Base-by-base conservation (phyloP, 768 basidiomycete genomes). In the Suillus fuscotomentosus region DNA sequence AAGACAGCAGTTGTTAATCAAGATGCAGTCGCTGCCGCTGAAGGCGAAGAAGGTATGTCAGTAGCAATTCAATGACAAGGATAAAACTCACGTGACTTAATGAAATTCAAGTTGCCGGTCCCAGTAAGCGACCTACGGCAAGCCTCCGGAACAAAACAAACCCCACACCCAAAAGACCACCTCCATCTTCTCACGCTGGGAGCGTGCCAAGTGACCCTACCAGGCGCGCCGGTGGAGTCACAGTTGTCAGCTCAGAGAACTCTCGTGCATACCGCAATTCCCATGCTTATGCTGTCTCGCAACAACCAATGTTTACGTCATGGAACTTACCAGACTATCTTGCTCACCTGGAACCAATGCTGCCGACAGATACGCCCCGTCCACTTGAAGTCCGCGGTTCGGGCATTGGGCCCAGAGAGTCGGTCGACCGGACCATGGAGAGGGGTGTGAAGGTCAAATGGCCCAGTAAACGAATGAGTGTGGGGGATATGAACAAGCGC, bases 401-500 rank as follows among this genome's bases (percentile, higher is more conserved):
- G 14, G 83, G 81, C 15, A 67, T 79, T 10, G 78, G 77, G 54
- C 70, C 74, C 47, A 81, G 83, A 45, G 87, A 85, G 60, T 84
- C 84, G 61, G 69, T 81, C n/a, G 88, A 89, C 62, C 80, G 82
- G 68, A 86, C 83, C 10, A 81, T 84, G 73, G 89, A 94, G 72
- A 81, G 92, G 55, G 91, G 91, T 10, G 91, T 93, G 15, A 90
- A 93, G 75, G 90, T 97, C 63, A 91, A 93, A 70, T 99, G 94
- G 90, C 97, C 96, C 1, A 87, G 88, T 68, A 95, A 96, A 78
- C 85, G 97, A 60, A 95, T 89, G 86, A 97, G 95, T 69, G 90
- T 97, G n/a, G 91, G 89, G 22, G 97, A 98, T 75, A 97, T 99
- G 94, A 92, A 94, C 76, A 97, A 97, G 79, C 88, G 97, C 31